Base-by-base conservation (phyloP, 371 early-diverging fungal species). In the Circinella minor region DNA sequence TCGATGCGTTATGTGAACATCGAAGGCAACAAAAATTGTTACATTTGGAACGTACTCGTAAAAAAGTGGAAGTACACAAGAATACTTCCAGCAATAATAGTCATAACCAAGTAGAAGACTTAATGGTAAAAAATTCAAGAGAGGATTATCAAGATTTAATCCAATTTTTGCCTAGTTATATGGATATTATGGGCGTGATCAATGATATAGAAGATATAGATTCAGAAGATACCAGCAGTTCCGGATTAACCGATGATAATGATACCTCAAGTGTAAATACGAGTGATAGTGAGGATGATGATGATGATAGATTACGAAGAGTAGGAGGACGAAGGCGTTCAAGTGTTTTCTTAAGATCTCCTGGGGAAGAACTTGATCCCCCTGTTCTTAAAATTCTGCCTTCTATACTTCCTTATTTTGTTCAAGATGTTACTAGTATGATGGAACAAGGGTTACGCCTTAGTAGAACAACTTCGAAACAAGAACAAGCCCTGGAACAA, bases 41-140 rank as follows among this genome's bases (percentile, higher is more conserved):
- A 49, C 81, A 82, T 66, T 66, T 81, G 61, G 71, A 78, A 34
- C 76, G 78, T 4, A 81, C 78, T 20, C 79, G 85, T 17, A 77
- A 74, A 63, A 81, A 82, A 71, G 38, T 81, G 27, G 73, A 76
- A 51, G 65, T 63, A 34, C 67, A 68, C 65, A 64, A 46, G 27
- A 55, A 20, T n/a, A 69, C 55, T 54, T 27, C 47, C 0, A 51
- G 14, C 51, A 13, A 4, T n/a, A 13, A 8, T 15, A 51, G 6
- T n/a, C 5, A 0, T 18, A 60, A 13, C 43, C n/a, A 39, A 37
- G 37, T 60, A 36, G 68, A 67, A 14, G 61, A 61, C 34, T 34
- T 67, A 10, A 48, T 43, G 43, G 48, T 60, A 20, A 49, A 36
- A 14, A 47, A 47, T 65, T 63, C 6, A 34, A 11, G 27, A 9